A percentile compares a stretch with the other conserved stretches of the same genome.
Conservation (phyloP, 306 rosid species). For the Spatholobus suberectus region DNA sequence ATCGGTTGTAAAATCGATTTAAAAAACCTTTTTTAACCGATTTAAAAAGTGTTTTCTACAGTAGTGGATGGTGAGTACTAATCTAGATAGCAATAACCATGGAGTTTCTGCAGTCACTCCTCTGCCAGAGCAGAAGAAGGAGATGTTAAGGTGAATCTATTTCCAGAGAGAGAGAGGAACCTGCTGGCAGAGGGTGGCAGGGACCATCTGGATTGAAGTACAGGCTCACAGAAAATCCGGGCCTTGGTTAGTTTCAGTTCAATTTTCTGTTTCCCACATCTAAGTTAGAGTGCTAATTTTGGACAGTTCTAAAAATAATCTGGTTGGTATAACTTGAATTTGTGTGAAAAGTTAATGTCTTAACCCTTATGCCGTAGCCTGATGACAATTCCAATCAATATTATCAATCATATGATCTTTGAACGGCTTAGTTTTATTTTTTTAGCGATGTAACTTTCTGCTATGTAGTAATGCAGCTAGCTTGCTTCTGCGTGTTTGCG, state of each 20-base stretch:
- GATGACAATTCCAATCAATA: not conserved
- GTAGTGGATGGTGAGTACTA: conserved; percentile 27
- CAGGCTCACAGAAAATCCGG: conserved; percentile 75
- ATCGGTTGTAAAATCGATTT: too few species aligned
- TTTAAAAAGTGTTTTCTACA: too few species aligned
- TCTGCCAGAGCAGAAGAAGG: conserved; percentile 51
- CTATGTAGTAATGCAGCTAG: not conserved
- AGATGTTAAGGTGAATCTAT: conserved; percentile 53
- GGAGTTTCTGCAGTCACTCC: conserved; percentile 54
- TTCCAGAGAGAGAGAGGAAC: conserved; percentile 55
- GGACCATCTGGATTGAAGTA: conserved; percentile 61
- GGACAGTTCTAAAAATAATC: not conserved
- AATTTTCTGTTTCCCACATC: not conserved
- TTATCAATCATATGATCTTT: not conserved
- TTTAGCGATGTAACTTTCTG: not conserved
- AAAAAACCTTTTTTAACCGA: too few species aligned
- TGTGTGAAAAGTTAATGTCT: conserved; percentile 3
- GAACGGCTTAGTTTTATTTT: not conserved
- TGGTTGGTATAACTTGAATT: not conserved
- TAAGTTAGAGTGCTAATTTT: conserved; percentile 22
- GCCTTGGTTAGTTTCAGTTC: conserved; percentile 63
- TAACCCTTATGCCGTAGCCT: too few species aligned
- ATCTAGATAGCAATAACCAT: conserved; percentile 46
- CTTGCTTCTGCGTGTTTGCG: not conserved
- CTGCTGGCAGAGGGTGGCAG: conserved; percentile 54